Evolutionary conservation across 2,329 filamentous ascomycete species (phyloP).

Genomic region (Microcyclospora pomicola): DNA sequence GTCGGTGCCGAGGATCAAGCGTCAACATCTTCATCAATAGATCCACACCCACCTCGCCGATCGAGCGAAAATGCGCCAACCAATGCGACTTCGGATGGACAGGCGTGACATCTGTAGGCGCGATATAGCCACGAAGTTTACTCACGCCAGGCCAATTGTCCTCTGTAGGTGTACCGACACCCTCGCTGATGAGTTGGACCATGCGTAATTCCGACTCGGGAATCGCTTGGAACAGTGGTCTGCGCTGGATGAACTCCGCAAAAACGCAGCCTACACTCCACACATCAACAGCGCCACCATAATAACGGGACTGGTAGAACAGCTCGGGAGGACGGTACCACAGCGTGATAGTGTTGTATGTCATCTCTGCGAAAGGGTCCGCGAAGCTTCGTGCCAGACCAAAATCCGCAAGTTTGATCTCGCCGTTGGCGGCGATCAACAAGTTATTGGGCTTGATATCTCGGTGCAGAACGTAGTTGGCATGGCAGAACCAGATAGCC

Average conservation of each 20-base stretch:
- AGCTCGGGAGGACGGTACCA: slow-evolving; percentile 96
- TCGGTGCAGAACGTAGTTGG: slow-evolving; percentile 83
- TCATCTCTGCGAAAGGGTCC: slow-evolving; percentile 78
- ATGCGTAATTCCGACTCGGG: slow-evolving; percentile 79
- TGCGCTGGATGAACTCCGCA: slow-evolving; percentile 72
- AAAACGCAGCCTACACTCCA: slow-evolving; percentile 93
- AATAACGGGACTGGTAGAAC: slow-evolving; percentile 78
- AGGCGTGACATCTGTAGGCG: slow-evolving; percentile 47
- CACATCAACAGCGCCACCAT: slow-evolving; percentile 80
- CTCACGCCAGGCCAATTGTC: slow-evolving; percentile 91
- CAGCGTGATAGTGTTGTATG: slow-evolving; percentile 83
- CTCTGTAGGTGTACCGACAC: slow-evolving; percentile 81
- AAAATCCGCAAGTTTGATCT: slow-evolving; percentile 94
- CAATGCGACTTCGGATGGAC: slow-evolving; percentile 56
- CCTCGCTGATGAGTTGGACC: slow-evolving; percentile 68
- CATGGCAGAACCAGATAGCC: slow-evolving; percentile 92
- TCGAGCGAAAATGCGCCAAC: slow-evolving; percentile 60
- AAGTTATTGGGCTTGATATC: slow-evolving; percentile 99
- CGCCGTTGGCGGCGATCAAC: slow-evolving; percentile 81
- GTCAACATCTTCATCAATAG: slow-evolving; percentile 72
- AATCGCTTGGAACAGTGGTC: slow-evolving; percentile 56
- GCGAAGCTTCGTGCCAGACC: slow-evolving; percentile 82
- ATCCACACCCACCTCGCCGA: slow-evolving; percentile 73
- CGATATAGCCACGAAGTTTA: slow-evolving; percentile 65
- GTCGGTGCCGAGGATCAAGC: slow-evolving; percentile 74